These are phyloP conservation scores for Heterobasidion parviporum DNA, from an alignment of 1,284 basidiomycete species.

Conservation along the genomic window DNA sequence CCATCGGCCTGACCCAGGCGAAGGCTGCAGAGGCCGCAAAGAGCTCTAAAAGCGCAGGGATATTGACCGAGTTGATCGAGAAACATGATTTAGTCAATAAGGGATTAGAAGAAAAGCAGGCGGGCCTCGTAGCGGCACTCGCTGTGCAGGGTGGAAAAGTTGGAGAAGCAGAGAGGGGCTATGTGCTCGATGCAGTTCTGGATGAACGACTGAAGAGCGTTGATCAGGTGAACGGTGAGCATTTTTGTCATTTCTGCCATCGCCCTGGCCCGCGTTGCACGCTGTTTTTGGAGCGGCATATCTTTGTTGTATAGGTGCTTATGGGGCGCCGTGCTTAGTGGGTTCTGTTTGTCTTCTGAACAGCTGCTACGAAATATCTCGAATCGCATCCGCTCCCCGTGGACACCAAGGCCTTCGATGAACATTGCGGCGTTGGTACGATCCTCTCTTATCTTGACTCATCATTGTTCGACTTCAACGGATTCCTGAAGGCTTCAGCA, in stretches of 20 bases:
- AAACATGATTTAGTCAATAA: constrained; percentile 40
- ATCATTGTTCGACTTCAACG: background rate
- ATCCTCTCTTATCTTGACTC: constrained; percentile 9
- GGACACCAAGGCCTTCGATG: constrained; percentile 71
- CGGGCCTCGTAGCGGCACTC: constrained; percentile 63
- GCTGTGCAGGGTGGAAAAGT: constrained; percentile 57
- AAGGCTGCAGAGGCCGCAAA: constrained; percentile 83
- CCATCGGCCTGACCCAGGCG: constrained; percentile 70
- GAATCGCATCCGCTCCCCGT: constrained; percentile 55
- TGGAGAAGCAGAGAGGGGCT: constrained; percentile 48
- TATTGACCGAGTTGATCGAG: constrained; percentile 69
- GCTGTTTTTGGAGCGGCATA: background rate
- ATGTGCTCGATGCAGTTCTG: constrained; percentile 63
- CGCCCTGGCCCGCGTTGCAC: background rate
- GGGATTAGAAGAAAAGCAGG: constrained; percentile 74
- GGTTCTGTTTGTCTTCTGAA: constrained; percentile 3
- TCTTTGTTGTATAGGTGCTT: background rate
- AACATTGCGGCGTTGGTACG: constrained; percentile 85
- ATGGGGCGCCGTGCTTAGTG: background rate
- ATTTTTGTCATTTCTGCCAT: background rate
- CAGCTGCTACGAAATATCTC: constrained; percentile 78
- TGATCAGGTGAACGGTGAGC: constrained; percentile 83
- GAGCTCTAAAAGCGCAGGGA: constrained; percentile 64
- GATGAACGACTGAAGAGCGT: constrained; percentile 70
- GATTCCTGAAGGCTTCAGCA: constrained; percentile 58